Base-by-base conservation (phyloP, 129 eudicot species). In the Gnaphalium uliginosum region DNA sequence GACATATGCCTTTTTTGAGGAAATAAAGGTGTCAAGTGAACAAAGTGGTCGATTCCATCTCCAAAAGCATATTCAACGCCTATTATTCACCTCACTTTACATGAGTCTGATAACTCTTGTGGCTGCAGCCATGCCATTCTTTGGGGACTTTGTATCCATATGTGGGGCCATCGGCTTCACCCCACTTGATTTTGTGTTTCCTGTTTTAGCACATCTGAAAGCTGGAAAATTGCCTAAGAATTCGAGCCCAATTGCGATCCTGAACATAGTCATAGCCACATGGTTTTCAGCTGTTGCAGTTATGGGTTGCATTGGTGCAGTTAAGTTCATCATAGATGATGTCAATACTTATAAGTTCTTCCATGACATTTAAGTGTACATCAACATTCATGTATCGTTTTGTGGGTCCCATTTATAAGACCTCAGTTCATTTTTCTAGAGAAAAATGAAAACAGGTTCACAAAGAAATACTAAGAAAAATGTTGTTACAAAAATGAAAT, bases 111-210 rank as follows among this genome's bases (percentile, higher is more conserved):
- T 86, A 58, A 82, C 89, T 62, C 84, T 82, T 6, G 66, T 82
- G 54, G 86, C 86, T 26, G 80, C 89, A 26, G 89, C 86, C 72
- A 68, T 79, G 82, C 89, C 89, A 6, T 79, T 82, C 37, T 85
- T 85, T 35, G 86, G 89, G 66, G 89, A 85, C 62, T 82, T 82
- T 37, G 89, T 85, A 66, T 58, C 89, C 11, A 79, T 85, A 43
- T 85, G 89, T 76, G 89, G 89, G 32, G 86, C 86, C 27, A 66
- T 85, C 26, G 84, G 89, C 48, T 85, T 85, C 85, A 87, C 89
- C 51, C 92, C 92, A 27, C 85, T 84, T 32, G 92, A 87, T 53
- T 87, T 87, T 56, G 89, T 87, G 66, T 87, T 87, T 64, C 92
- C 89, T 1, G 85, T 76, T 6, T 65, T 87, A 71, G 91, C 89